These are phyloP conservation scores for Spergularia marina DNA, from an alignment of 148 eudicot genomes.

Conservation along the genomic window DNA sequence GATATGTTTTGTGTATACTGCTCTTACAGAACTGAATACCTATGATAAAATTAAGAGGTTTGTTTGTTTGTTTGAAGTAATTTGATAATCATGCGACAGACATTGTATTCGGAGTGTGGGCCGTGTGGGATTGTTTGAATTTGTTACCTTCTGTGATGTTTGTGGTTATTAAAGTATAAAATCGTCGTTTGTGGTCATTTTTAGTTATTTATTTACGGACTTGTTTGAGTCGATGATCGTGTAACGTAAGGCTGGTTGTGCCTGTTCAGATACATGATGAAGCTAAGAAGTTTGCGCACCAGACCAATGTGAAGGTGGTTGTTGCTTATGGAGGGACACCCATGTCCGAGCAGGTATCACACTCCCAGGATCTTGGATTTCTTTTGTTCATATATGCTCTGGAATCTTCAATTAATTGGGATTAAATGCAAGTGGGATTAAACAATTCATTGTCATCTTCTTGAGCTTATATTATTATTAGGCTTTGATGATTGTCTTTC, in stretches of 20 bases:
- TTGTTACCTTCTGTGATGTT: too few relatives aligned
- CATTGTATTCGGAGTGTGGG: background rate
- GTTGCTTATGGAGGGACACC: constrained; percentile 94
- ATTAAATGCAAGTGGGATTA: background rate
- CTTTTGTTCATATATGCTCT: constrained; percentile 7
- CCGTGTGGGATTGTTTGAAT: background rate
- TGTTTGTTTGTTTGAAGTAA: background rate
- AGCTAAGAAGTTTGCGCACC: constrained; percentile 68
- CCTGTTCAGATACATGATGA: constrained; percentile 63
- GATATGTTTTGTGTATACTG: background rate
- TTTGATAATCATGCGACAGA: too few relatives aligned
- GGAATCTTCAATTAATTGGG: background rate
- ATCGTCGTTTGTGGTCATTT: too few relatives aligned
- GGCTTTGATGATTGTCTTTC: background rate
- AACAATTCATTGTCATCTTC: background rate
- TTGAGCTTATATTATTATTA: background rate
- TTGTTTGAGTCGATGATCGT: background rate
- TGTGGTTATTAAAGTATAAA: too few relatives aligned
- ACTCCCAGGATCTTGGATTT: background rate
- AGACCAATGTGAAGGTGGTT: constrained; percentile 73
- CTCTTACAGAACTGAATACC: background rate
- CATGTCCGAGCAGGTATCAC: constrained; percentile 53
- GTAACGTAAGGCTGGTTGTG: constrained; percentile 6
- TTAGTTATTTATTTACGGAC: background rate
- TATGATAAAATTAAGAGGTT: background rate